Evolutionary conservation across 2,329 filamentous ascomycete species (phyloP), one percentile per base, ranked within the genome.

Genomic region (Zymoseptoria crescenta): DNA sequence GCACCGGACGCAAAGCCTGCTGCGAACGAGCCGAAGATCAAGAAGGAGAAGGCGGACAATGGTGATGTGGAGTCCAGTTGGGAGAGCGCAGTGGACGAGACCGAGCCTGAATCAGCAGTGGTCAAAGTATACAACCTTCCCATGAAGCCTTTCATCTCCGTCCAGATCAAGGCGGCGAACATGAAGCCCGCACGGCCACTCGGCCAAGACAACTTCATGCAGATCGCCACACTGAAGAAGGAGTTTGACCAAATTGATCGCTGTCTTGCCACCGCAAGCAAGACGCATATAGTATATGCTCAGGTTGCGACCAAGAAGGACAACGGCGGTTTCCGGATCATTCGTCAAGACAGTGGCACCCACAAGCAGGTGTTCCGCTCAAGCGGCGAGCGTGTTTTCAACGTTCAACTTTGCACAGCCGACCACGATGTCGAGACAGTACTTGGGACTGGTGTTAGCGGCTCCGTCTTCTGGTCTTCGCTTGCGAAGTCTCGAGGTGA

Each of bases 231-330:
- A 59, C 81, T 97, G 64, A 96, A 96, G 81, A 97, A 97, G 77
- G 91, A 96, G 4, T 97, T 97, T 69, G 94, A 99, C 70, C 94
- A 97, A 76, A 87, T 96, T 62, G 94, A 99, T 72, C 89, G 95
- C 65, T 95, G 92, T 63, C 82, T 99, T 30, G 93, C 93, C 54
- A 88, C 92, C 4, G 92, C 93, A 19, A 93, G 91, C 27, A 87
- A 90, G 70, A 88, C 87, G 61, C 96, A 94, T 76, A 97, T 99
- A 74, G 87, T 90, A 5, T 99, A 97, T 69, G 91, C 91, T 50
- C 89, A 96, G 79, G 89, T 89, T 50, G 65, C 66, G 3, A 68
- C 62, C 51, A 72, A 72, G 64, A 70, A 70, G 57, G 96, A 96
- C 79, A 90, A 91, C 65, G 91, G 91, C 55, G 94, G 94, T 53